These are phyloP conservation scores for Penicillium palitans DNA, from an alignment of 2,329 filamentous ascomycete species.

Conservation along the genomic window DNA sequence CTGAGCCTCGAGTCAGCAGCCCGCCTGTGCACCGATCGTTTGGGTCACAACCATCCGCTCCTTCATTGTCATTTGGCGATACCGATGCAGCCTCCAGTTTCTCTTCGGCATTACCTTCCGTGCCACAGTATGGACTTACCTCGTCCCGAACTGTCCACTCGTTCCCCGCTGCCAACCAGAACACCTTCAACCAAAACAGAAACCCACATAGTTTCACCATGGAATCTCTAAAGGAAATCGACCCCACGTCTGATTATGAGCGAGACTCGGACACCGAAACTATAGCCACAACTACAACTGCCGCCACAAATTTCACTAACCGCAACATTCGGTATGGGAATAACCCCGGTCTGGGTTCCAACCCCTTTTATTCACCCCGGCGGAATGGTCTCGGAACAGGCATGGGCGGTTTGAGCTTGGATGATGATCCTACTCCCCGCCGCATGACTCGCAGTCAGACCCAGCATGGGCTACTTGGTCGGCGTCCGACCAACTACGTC, in stretches of 20 bases:
- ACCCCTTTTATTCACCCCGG: conserved; percentile 31
- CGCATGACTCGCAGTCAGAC: conserved; percentile 41
- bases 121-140: conserved; percentile 24
- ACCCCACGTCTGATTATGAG: conserved; percentile 35
- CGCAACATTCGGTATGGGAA: conserved; percentile 40
- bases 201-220: conserved; percentile 36
- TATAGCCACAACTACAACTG: conserved; percentile 35
- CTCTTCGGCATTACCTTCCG: conserved; percentile 25
- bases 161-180: conserved; percentile 6
- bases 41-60: conserved; percentile 22
- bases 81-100: conserved; percentile 31
- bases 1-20: conserved; percentile 15
- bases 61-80: conserved; percentile 35
- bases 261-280: conserved; percentile 42
- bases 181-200: conserved; percentile 11
- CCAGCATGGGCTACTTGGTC: conserved; percentile 24
- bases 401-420: conserved; percentile 36
- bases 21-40: conserved; percentile 24
- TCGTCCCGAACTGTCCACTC: conserved; percentile 25
- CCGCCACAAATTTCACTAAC: conserved; percentile 36
- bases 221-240: conserved; percentile 33
- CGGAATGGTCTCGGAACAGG: conserved; percentile 36
- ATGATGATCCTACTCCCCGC: conserved; percentile 33
- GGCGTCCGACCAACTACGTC: conserved; percentile 19
- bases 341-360: conserved; percentile 17